phyloP scores from a whole-genome alignment of 306 rosid species.

The Prinsepia uniflora region DNA sequence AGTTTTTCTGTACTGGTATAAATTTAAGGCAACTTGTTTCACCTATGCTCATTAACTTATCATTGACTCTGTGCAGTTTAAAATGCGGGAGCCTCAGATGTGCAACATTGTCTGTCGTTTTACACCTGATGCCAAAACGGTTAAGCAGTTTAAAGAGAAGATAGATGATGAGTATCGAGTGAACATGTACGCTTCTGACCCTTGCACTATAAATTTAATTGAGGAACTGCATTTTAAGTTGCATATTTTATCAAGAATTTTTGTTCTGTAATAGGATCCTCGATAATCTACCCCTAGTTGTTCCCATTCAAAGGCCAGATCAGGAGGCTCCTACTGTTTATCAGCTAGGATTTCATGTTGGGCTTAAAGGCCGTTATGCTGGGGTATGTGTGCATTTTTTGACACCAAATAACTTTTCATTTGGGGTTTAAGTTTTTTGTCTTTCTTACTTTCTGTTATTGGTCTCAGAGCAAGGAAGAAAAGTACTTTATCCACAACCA shows the following conservation, averaged over 20 bases:
- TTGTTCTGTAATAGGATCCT: constrained; percentile 65
- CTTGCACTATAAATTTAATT: neutral
- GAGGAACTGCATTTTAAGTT: neutral
- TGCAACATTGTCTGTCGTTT: constrained; percentile 59
- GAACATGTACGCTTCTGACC: constrained; percentile 59
- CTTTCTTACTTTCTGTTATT: constrained; percentile 26
- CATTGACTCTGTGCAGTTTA: constrained; percentile 54
- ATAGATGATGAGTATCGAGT: constrained; percentile 92
- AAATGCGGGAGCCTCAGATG: constrained; percentile 92
- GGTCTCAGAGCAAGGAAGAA: constrained; percentile 77
- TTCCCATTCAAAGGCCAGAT: constrained; percentile 65
- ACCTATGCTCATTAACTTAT: constrained; percentile 20
- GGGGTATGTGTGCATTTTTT: constrained; percentile 52
- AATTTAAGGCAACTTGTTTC: constrained; percentile 11
- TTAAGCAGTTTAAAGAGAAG: constrained; percentile 89
- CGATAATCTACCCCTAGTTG: constrained; percentile 89
- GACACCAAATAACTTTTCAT: constrained; percentile 7
- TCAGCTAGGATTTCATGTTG: constrained; percentile 86
- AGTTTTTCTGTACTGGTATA: constrained; percentile 29
- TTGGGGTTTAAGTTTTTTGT: constrained; percentile 18
- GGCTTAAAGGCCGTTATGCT: constrained; percentile 74
- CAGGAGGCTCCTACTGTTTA: constrained; percentile 70
- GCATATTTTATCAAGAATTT: constrained; percentile 20
- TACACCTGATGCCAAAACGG: constrained; percentile 66
- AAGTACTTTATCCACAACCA: constrained; percentile 84